A percentile compares a stretch with the other conserved stretches of the same genome.
These are phyloP conservation scores for Diaporthe capsici DNA, from an alignment of 2,329 filamentous ascomycete species.

Conservation along the genomic window DNA sequence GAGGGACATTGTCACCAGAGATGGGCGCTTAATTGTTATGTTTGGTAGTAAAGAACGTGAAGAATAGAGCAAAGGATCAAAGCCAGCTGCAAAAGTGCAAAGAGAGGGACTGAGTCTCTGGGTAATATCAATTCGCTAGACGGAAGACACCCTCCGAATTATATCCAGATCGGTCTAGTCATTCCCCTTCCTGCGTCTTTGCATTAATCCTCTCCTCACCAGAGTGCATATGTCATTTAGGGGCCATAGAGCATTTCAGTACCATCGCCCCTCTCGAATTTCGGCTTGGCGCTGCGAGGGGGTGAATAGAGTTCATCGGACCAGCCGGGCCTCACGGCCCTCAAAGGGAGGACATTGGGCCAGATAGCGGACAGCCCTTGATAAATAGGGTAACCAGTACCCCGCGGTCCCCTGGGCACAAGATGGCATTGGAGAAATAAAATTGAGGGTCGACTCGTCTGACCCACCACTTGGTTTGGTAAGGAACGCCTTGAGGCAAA, in stretches of 20 bases:
- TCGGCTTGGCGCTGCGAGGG: constrained; percentile 5
- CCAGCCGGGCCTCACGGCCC: neutral
- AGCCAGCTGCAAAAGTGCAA: neutral
- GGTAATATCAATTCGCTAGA: neutral
- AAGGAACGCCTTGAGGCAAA: neutral
- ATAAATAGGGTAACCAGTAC: neutral
- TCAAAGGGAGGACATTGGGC: neutral
- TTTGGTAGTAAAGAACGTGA: neutral
- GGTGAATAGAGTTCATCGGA: constrained; percentile 10
- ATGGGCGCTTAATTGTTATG: neutral
- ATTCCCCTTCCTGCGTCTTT: neutral
- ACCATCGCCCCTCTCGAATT: constrained; percentile 12
- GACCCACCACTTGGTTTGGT: constrained; percentile 11
- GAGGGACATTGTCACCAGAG: neutral
- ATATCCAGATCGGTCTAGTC: constrained; percentile 1
- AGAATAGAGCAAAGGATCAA: neutral
- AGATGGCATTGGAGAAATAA: neutral
- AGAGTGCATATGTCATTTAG: constrained; percentile 5
- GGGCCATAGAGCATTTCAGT: constrained; percentile 7
- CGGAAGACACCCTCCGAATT: constrained; percentile 18
- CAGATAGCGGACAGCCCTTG: neutral
- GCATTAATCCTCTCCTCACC: neutral
- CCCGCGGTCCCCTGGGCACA: neutral
- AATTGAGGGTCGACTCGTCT: neutral
- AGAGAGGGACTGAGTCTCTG: neutral